phyloP scores from a whole-genome alignment of 345 rosid genomes.

The Euphorbia lathyris region DNA sequence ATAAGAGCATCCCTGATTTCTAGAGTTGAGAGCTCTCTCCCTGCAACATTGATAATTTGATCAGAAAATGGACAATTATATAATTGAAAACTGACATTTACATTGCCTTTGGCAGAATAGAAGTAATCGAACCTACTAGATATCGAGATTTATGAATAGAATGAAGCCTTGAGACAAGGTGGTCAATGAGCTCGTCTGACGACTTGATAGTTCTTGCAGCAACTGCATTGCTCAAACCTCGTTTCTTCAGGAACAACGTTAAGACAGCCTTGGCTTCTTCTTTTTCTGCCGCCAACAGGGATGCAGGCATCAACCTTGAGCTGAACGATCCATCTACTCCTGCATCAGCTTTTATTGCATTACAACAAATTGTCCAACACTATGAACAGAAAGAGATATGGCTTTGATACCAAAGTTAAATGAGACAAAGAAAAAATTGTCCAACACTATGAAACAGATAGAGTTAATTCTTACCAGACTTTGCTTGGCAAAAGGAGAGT shows the following conservation, averaged over 20 bases:
- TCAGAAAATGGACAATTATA: constrained; percentile 3
- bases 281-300: constrained; percentile 69
- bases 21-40: constrained; percentile 85
- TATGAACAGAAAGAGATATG: constrained; percentile 5
- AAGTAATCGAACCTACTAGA: constrained; percentile 82
- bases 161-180: constrained; percentile 80
- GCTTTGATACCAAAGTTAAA: background rate
- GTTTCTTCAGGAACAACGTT: constrained; percentile 75
- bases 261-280: constrained; percentile 93
- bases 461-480: background rate
- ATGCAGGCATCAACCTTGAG: constrained; percentile 51
- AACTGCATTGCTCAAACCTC: constrained; percentile 65
- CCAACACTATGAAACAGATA: background rate
- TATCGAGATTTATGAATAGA: constrained; percentile 74
- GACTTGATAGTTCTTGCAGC: constrained; percentile 69
- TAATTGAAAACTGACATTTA: background rate
- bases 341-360: constrained; percentile 39
- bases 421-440: background rate
- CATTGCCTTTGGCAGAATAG: constrained; percentile 6
- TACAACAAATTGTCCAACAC: constrained; percentile 9
- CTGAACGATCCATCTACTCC: constrained; percentile 53
- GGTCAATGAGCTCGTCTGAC: constrained; percentile 67
- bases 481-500: constrained; percentile 7
- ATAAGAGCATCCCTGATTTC: constrained; percentile 82
- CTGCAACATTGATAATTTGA: constrained; percentile 33